A percentile compares a stretch with the other conserved stretches of the same genome.
Conservation (phyloP, 345 rosid species). For the Hypericum perforatum region DNA sequence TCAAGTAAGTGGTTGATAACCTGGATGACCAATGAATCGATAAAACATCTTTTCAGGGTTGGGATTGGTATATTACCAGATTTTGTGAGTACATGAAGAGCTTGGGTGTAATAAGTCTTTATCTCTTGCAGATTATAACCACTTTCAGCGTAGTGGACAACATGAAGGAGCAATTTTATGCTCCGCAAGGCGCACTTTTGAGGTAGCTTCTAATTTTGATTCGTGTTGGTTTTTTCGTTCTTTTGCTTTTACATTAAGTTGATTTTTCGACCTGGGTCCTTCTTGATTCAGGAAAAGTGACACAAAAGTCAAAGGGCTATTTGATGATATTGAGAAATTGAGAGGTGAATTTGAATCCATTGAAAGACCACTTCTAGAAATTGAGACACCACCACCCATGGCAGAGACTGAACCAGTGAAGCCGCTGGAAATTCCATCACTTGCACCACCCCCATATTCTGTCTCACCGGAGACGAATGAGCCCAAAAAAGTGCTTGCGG, state of each 20-base stretch:
- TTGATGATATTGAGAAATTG: slow-evolving; percentile 65
- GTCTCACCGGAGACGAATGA: slow-evolving; percentile 18
- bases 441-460: slow-evolving; percentile 8
- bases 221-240: background rate
- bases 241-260: background rate
- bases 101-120: background rate
- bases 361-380: slow-evolving; percentile 71
- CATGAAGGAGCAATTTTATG: slow-evolving; percentile 73
- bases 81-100: too few species aligned
- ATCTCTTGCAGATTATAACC: slow-evolving; percentile 55
- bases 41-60: too few species aligned
- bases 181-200: slow-evolving; percentile 36
- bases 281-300: slow-evolving; percentile 57
- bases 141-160: slow-evolving; percentile 89
- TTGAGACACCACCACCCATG: slow-evolving; percentile 49
- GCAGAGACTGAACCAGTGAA: slow-evolving; percentile 28
- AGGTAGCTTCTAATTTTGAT: slow-evolving; percentile 32
- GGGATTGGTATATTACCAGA: too few species aligned
- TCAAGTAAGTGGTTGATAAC: too few species aligned
- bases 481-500: slow-evolving; percentile 19
- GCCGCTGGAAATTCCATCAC: slow-evolving; percentile 16
- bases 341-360: slow-evolving; percentile 69
- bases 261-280: slow-evolving; percentile 1
- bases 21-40: too few species aligned
- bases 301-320: slow-evolving; percentile 46